Percentiles rank a stretch among this genome's conserved stretches.
Conservation (phyloP, 768 basidiomycete species). For the Rhodotorula diobovata region DNA sequence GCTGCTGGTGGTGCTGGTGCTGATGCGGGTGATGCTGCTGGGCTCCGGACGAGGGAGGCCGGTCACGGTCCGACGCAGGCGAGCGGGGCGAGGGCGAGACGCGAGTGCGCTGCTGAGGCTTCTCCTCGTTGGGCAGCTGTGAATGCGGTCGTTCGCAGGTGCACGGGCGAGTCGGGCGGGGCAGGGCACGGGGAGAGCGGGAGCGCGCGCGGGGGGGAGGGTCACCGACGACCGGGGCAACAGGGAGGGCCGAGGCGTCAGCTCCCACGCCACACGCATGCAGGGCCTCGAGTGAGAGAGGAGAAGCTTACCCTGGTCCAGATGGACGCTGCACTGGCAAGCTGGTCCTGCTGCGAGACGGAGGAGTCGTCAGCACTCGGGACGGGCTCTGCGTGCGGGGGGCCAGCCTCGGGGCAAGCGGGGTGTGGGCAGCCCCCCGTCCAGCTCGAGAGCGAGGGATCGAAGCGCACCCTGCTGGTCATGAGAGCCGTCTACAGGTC, state of each 20-base stretch:
- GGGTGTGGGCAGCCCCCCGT: too few species aligned
- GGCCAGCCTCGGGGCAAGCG: too few species aligned
- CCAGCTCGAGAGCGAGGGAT: not conserved
- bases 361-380: too few species aligned
- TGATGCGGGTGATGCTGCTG: too few species aligned
- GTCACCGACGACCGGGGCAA: not conserved
- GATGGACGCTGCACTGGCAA: slow-evolving; percentile 11
- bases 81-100: slow-evolving; percentile 5
- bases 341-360: not conserved
- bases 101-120: not conserved
- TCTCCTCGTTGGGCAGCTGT: slow-evolving; percentile 28
- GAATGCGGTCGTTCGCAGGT: not conserved
- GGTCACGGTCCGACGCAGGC: not conserved
- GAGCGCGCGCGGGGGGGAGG: not conserved
- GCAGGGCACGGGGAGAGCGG: not conserved
- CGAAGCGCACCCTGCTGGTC: not conserved
- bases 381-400: too few species aligned
- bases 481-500: not conserved
- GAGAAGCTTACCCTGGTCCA: slow-evolving; percentile 13
- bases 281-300: not conserved
- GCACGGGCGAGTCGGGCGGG: not conserved
- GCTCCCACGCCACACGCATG: not conserved
- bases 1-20: not conserved
- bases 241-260: not conserved
- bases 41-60: not conserved